Evolutionary conservation across 2,329 filamentous ascomycete species (phyloP).

Genomic region (Ascomycota sp.): DNA sequence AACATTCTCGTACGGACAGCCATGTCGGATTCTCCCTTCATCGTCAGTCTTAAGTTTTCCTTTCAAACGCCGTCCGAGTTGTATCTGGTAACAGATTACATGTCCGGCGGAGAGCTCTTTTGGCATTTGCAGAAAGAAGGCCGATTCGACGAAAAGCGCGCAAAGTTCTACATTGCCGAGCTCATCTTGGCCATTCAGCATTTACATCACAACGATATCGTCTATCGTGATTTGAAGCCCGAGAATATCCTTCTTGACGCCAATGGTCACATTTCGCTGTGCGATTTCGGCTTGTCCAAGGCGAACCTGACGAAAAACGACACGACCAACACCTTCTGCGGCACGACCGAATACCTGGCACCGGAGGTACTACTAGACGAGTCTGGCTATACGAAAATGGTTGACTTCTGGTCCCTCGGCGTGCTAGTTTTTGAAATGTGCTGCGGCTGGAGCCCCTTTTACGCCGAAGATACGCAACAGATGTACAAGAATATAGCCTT

Average conservation of each 20-base stretch:
- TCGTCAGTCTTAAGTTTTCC: constrained; percentile 93
- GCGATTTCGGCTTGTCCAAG: constrained; percentile 94
- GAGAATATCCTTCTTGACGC: constrained; percentile 95
- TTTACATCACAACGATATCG: constrained; percentile 89
- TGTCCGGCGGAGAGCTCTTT: constrained; percentile 96
- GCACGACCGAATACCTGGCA: constrained; percentile 91
- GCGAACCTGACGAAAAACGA: constrained; percentile 93
- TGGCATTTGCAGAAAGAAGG: constrained; percentile 98
- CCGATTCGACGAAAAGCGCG: constrained; percentile 79
- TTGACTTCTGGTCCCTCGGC: constrained; percentile 96
- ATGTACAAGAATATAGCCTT: constrained; percentile 99
- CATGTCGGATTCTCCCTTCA: constrained; percentile 89
- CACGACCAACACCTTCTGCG: constrained; percentile 97
- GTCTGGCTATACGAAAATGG: constrained; percentile 98
- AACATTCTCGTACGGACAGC: constrained; percentile 95
- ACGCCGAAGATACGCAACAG: constrained; percentile 95
- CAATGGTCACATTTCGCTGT: constrained; percentile 92
- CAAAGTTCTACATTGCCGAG: constrained; percentile 98
- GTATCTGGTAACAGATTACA: constrained; percentile 97
- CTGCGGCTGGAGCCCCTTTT: constrained; percentile 97
- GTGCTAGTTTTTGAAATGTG: constrained; percentile 99
- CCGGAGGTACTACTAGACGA: constrained; percentile 91
- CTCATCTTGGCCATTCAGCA: constrained; percentile 89
- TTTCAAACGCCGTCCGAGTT: constrained; percentile 95
- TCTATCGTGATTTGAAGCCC: constrained; percentile 91